Base-by-base conservation (phyloP, 441 rosid species). In the Erysimum pusillum region DNA sequence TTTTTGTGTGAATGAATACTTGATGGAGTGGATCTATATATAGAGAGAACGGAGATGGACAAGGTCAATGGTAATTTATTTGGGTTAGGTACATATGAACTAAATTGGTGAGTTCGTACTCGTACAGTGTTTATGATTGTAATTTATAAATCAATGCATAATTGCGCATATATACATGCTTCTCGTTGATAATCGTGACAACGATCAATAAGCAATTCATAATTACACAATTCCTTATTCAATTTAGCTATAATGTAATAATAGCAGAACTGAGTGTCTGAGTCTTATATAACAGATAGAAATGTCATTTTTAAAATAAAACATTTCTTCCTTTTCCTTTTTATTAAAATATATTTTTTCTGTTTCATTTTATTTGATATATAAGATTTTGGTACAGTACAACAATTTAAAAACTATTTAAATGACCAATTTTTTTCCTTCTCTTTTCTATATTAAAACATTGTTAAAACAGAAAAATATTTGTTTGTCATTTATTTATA, bases 11-110 rank as follows among this genome's bases (percentile, higher is more conserved):
- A 62, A 18, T 67, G 67, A 68, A n/a, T 63, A 35, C 31, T 53
- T 74, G 35, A 66, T 46, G 38, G 70, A 73, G 54, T 52, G 62
- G 39, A 45, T 53, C 35, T 69, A 41, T 79, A 74, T 74, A 74
- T 74, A 52, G 41, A 39, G 73, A 51, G 54, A 38, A 54, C 0
- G 22, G 28, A 42, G 46, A 36, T 12, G 48, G 71, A 15, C 67
- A 9, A 52, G 61, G 46, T 63, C 71, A 56, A 57, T 62, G 54
- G 61, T 53, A 9, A 63, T 28, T 57, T 8, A 49, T 65, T 68
- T 67, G 68, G 42, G 82, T 79, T 79, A 79, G 82, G 82, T 56
- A 63, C 68, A 74, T 36, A 63, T 69, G 82, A 79, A 79, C 82
- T 79, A 69, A 69, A 52, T 35, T 63, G 42, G 52, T 52, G 52